Base-by-base conservation (phyloP, 2,329 filamentous ascomycete genomes). In the Ceratocystis colombiana region DNA sequence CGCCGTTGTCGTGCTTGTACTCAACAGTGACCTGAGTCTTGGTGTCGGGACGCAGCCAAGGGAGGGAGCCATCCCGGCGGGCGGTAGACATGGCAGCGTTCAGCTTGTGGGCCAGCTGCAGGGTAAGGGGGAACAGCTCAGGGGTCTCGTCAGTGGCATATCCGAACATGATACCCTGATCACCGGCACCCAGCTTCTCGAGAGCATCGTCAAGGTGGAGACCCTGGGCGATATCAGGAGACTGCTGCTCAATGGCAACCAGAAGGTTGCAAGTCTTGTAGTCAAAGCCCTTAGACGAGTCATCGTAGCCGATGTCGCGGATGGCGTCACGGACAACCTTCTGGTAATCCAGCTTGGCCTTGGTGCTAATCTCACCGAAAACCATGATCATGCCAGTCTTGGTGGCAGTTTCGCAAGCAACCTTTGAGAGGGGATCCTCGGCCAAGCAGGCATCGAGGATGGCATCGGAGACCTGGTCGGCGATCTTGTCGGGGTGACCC, bases 361-460 rank as follows among this genome's bases (percentile, higher is more conserved):
- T 94, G 82, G 94, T 97, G 79, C 91, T 95, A 79, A 99, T 99
- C 79, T 99, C 94, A 79, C 91, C 91, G 71, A 96, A 96, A 77
- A 96, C 88, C 94, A 99, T 97, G 79, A 99, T 84, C 94, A 99
- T 89, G 79, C 94, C 94, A 72, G 94, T 99, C 89, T 99, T 99
- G 82, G 94, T 96, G 74, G 94, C 94, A 72, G 93, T 96, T 84
- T 99, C 94, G 80, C 94, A 99, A 77, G 94, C 94, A 73, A 97
- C 88, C 85, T 97, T 99, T 83, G 94, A 97, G 76, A 96, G 86
- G 71, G 93, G 93, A 78, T 99, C 94, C 79, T 94, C 88, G 70
- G 83, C 82, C 75, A 99, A 83, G 82, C 94, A 97, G 80, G 94
- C 94, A 84, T 99, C 94, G 82, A 99, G 92, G 75, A 99, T 85